Percentiles rank a stretch among this genome's conserved stretches.
These are phyloP conservation scores for Cyclocybe aegerita DNA, from an alignment of 768 basidiomycete genomes.

Conservation along the genomic window DNA sequence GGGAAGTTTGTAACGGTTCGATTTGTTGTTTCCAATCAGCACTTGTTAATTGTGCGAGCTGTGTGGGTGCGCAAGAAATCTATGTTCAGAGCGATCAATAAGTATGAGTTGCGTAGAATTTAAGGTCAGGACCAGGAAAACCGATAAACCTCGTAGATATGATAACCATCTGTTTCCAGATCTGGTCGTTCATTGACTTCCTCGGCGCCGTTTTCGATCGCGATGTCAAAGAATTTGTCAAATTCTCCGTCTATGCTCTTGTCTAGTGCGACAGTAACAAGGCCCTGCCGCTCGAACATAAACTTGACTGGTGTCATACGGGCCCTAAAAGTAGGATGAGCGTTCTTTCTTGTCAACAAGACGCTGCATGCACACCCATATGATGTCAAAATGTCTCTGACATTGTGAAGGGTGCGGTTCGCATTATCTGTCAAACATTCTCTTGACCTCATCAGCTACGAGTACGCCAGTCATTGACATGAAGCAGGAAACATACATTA, in stretches of 20 bases:
- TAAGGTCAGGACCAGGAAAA: not conserved
- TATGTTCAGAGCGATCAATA: conserved; percentile 1
- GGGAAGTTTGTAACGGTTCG: conserved; percentile 3
- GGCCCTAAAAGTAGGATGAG: conserved; percentile 38
- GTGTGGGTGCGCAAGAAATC: conserved; percentile 21
- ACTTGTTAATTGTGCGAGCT: conserved; percentile 15
- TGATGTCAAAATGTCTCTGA: conserved; percentile 49
- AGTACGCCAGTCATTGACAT: not conserved
- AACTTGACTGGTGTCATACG: conserved; percentile 64
- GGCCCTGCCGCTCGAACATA: conserved; percentile 60
- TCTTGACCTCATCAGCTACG: conserved; percentile 10
- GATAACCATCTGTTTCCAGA: conserved; percentile 1
- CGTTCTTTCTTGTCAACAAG: not conserved
- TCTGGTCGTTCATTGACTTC: conserved; percentile 19
- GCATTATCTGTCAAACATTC: conserved; percentile 55
- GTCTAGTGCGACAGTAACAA: conserved; percentile 42
- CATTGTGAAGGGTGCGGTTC: conserved; percentile 57
- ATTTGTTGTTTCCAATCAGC: conserved; percentile 12
- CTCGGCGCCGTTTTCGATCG: conserved; percentile 22
- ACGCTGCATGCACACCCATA: conserved; percentile 39
- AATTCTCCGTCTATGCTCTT: conserved; percentile 40
- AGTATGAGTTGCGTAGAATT: not conserved
- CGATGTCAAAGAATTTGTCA: conserved; percentile 31
- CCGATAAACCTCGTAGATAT: conserved; percentile 2
- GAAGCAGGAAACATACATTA: conserved; percentile 47